Base-by-base conservation (phyloP, 768 basidiomycete genomes). In the Lactifluus pinguis region DNA sequence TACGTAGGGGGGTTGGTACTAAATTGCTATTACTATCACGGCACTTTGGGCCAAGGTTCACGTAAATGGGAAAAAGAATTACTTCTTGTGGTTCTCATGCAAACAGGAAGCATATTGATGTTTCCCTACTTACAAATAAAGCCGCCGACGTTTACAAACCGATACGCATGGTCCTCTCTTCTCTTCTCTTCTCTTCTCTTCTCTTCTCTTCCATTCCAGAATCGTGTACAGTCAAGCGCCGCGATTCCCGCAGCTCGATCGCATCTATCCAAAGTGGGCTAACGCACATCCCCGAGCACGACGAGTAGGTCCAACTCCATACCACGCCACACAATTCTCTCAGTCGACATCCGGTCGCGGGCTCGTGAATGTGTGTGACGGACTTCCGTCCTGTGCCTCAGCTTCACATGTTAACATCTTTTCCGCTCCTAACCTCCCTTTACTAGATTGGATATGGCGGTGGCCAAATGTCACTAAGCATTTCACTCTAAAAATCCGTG, bases 261-360 rank as follows among this genome's bases (percentile, higher is more conserved):
- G 5, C 48, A 85, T 83, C 68, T 87, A 75, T 72, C 86, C 86
- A 7, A 85, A 71, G 85, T 88, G 80, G 79, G 76, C 21, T 60
- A 62, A 53, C 62, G 64, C 11, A 65, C 68, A 15, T 62, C 62
- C 17, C 32, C 54, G 17, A 41, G 58, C 19, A 53, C 53, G 36
- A 44, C 55, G 21, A 13, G 38, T n/a, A 21, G 36, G 8, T 19
- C 48, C n/a, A n/a, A n/a, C n/a, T n/a, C n/a, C n/a, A n/a, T n/a
- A n/a, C n/a, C n/a, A 49, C 63, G 69, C 1, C 15, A 72, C 2
- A 7, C 67, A 69, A 10, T 64, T 69, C 1, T 42, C 67, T 30
- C 11, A 59, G 6, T 51, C 69, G 36, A 57, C 68, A 17, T 65
- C 69, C 32, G 2, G 25, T 25, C 25, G 25, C 25, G 41, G 61